Conservation (phyloP, 257 asterid species). For the Fraxinus excelsior region DNA sequence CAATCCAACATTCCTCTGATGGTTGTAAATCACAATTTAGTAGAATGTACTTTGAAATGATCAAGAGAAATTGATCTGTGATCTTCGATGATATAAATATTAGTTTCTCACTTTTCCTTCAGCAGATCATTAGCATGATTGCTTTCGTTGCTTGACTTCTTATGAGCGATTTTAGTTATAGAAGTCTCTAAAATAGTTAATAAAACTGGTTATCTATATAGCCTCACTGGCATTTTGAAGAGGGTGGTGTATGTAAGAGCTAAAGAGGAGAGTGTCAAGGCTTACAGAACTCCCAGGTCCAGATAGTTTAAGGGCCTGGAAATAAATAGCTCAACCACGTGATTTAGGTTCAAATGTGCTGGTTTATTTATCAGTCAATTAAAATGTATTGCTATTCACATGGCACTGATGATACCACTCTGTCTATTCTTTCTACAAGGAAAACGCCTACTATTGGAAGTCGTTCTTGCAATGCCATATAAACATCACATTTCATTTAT, state of each 20-base stretch:
- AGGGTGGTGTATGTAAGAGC: not conserved
- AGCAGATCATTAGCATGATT: not conserved
- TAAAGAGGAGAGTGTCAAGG: not conserved
- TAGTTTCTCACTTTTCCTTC: not conserved
- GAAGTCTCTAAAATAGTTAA: not conserved
- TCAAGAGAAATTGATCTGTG: not conserved
- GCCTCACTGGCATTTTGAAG: not conserved
- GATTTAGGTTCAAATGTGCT: not conserved
- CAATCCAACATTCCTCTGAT: not conserved
- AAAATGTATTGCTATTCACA: not conserved
- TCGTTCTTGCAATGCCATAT: not conserved
- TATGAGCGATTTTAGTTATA: not conserved
- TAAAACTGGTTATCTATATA: not conserved
- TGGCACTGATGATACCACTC: not conserved
- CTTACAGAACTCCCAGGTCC: not conserved
- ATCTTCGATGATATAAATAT: not conserved
- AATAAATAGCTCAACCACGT: not conserved
- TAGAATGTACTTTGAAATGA: not conserved
- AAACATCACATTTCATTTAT: not conserved
- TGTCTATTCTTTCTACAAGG: not conserved
- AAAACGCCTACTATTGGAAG: not conserved
- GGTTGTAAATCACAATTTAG: not conserved
- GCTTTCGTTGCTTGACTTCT: not conserved
- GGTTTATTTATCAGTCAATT: not conserved
- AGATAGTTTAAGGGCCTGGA: not conserved